Evolutionary conservation across 495 filamentous ascomycete species (phyloP), one percentile per base, ranked within the genome.

Genomic region (Tirmania nivea): DNA sequence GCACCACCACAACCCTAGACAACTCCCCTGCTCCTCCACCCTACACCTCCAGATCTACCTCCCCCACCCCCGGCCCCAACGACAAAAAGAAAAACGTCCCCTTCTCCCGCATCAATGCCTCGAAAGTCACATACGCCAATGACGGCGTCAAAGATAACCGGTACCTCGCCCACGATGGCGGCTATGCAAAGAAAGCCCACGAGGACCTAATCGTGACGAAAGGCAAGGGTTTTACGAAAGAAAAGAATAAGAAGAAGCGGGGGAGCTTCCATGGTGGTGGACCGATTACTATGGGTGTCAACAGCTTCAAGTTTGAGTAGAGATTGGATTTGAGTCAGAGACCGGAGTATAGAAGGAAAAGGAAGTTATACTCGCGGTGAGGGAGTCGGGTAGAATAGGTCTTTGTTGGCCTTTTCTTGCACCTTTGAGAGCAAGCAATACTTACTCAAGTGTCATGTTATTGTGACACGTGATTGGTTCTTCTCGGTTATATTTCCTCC

Each of bases 151-250:
- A 55, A 48, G 57, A 64, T 35, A 65, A 65, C 35, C 57, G 53
- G 10, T 65, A 59, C 37, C 56, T 61, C 68, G 54, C 63, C 73
- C 56, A 65, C 73, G 51, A 80, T 74, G 63, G 95, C 90, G 69
- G 85, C 37, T 99, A 95, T 64, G 87, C 88, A 7, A 79, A 89
- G 52, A 78, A 78, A 52, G 92, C 92, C 35, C 83, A 83, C 59
- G 74, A 82, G 55, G 89, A 95, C 65, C 69, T 99, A 50, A 84
- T 81, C 34, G 76, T 93, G 21, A 95, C 89, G 25, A 86, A 80
- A 64, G 92, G 92, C 53, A 96, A 94, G 71, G 84, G 85, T 12
- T 99, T 99, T 70, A 99, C 89, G 52, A 99, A 99, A 75, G 92
- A 96, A 71, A 99, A 99, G 79, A 95, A 99, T 67, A 99, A 96